phyloP scores from a whole-genome alignment of 2,329 filamentous ascomycete species.

The Penicillium janthinellum region DNA sequence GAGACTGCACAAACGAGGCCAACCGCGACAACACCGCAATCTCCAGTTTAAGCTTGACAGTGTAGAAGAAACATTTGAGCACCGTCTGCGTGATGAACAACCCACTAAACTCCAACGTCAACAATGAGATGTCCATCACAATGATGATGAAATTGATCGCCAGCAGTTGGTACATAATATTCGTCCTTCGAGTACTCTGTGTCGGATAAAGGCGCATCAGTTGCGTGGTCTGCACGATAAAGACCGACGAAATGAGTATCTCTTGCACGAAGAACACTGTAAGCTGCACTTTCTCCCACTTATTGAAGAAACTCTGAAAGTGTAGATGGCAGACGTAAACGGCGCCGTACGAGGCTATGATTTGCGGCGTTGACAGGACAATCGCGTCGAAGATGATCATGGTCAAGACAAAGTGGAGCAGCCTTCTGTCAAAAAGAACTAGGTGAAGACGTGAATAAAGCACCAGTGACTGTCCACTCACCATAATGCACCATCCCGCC shows the following conservation, averaged over 20 bases:
- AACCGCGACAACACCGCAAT: slow-evolving; percentile 10
- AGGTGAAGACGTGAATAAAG: slow-evolving; percentile 20
- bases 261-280: slow-evolving; percentile 17
- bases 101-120: slow-evolving; percentile 9
- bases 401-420: slow-evolving; percentile 9
- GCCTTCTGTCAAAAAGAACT: slow-evolving; percentile 5
- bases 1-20: slow-evolving; percentile 5
- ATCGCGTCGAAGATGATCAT: slow-evolving; percentile 19
- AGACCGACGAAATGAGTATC: slow-evolving; percentile 15
- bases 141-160: slow-evolving; percentile 15
- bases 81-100: slow-evolving; percentile 13
- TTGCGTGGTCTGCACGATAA: slow-evolving; percentile 11
- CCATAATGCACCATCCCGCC: slow-evolving; percentile 14
- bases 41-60: slow-evolving; percentile 17
- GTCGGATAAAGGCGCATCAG: slow-evolving; percentile 11
- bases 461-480: slow-evolving; percentile 17
- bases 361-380: slow-evolving; percentile 9
- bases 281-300: slow-evolving; percentile 17
- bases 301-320: slow-evolving; percentile 10
- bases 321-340: slow-evolving; percentile 9
- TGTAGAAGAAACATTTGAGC: slow-evolving; percentile 16
- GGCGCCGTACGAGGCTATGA: slow-evolving; percentile 15
- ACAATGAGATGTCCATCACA: slow-evolving; percentile 16
- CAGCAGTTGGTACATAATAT: slow-evolving; percentile 19
- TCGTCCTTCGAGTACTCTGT: slow-evolving; percentile 5